These are phyloP conservation scores for Tetrahymena elliotti DNA, from an alignment of 73 alveolate genomes.

Conservation along the genomic window DNA sequence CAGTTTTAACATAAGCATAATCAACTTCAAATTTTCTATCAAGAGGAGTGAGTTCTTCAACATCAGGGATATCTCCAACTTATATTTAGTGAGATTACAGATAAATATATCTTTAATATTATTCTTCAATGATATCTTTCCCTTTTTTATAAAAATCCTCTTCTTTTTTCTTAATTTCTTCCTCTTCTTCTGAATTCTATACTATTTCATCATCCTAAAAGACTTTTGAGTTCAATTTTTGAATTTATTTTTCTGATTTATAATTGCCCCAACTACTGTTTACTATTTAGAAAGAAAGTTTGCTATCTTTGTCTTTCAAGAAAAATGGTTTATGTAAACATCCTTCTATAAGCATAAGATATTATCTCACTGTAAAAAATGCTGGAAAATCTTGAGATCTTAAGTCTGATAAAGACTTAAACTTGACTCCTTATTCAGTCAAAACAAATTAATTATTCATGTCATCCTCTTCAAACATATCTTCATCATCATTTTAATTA, in stretches of 20 bases:
- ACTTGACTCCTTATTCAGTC: slow-evolving; percentile 12
- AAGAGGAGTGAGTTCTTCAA: not conserved
- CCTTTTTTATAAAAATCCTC: not conserved
- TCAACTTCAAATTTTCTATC: slow-evolving; percentile 26
- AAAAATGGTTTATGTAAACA: slow-evolving; percentile 66
- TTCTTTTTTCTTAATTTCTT: slow-evolving; percentile 12
- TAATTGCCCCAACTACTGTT: slow-evolving; percentile 73
- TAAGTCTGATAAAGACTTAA: slow-evolving; percentile 49
- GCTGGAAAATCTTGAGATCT: slow-evolving; percentile 65
- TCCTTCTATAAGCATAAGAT: slow-evolving; percentile 74
- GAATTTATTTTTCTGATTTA: slow-evolving; percentile 64
- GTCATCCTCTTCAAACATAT: slow-evolving; percentile 54
- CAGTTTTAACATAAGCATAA: slow-evolving; percentile 6
- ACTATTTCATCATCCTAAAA: slow-evolving; percentile 28
- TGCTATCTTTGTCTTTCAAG: slow-evolving; percentile 50
- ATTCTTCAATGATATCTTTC: slow-evolving; percentile 4
- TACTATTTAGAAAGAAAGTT: slow-evolving; percentile 51
- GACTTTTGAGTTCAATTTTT: slow-evolving; percentile 49
- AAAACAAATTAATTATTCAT: slow-evolving; percentile 33
- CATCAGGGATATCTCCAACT: not conserved
- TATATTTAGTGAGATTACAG: not conserved
- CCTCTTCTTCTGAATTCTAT: slow-evolving; percentile 40
- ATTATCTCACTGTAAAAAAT: slow-evolving; percentile 64
- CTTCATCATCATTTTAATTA: slow-evolving; percentile 21
- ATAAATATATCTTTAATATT: slow-evolving; percentile 28